Evolutionary conservation across 2,329 filamentous ascomycete species (phyloP).

Genomic region (Penicillium sp.): DNA sequence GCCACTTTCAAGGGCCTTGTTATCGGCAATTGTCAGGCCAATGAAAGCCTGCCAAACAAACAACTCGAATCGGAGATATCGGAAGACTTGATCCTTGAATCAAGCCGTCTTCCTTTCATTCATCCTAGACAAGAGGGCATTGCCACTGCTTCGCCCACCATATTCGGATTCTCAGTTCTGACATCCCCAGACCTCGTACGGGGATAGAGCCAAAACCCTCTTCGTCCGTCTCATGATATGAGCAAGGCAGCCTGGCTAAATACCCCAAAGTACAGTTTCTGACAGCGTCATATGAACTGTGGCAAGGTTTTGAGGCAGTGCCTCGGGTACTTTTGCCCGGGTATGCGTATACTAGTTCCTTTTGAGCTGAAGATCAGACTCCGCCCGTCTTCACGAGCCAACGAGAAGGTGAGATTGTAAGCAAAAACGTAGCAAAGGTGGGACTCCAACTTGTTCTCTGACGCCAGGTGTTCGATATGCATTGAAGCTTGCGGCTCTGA

Average conservation of each 20-base stretch:
- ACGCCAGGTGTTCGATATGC: constrained; percentile 25
- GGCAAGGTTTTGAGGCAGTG: constrained; percentile 18
- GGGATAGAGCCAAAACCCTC: neutral
- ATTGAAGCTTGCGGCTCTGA: constrained; percentile 21
- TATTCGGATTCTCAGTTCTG: no score
- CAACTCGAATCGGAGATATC: neutral
- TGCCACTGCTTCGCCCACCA: neutral
- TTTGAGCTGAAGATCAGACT: constrained; percentile 15
- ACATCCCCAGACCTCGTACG: no score
- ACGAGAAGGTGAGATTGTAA: constrained; percentile 3
- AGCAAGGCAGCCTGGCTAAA: constrained; percentile 7
- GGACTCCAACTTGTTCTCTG: constrained; percentile 12
- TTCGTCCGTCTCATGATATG: neutral
- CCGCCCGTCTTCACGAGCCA: constrained; percentile 10
- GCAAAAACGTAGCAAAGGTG: neutral
- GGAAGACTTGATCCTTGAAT: no score
- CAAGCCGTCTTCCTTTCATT: neutral
- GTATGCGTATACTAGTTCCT: constrained; percentile 8
- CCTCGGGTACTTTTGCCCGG: constrained; percentile 11
- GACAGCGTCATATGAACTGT: constrained; percentile 10
- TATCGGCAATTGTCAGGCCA: no score
- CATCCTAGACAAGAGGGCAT: neutral
- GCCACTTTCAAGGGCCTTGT: neutral
- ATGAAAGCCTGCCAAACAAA: neutral
- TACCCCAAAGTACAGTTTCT: constrained; percentile 3